Evolutionary conservation across 2,329 filamentous ascomycete genomes (phyloP).

Genomic region (Colletotrichum godetiae): DNA sequence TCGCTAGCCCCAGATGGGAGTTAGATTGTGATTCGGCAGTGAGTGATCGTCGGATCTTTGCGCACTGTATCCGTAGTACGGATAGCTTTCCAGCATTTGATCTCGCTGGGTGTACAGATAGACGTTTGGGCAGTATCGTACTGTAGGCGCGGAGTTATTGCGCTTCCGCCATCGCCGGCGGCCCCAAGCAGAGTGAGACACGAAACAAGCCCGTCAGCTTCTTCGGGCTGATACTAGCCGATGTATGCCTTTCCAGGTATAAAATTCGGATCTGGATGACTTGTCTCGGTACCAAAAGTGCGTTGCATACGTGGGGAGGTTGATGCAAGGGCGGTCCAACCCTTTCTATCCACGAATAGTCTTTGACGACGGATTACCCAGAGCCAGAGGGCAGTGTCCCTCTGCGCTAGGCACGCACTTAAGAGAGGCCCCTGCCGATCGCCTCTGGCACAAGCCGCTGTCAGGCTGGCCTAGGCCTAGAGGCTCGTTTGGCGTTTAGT

Average conservation of each 20-base stretch:
- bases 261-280: not conserved
- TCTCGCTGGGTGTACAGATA: not conserved
- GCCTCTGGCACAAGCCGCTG: slow-evolving; percentile 17
- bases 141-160: not conserved
- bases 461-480: not conserved
- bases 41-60: slow-evolving; percentile 11
- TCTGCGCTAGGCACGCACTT: not conserved
- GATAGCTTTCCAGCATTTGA: not conserved
- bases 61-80: not conserved
- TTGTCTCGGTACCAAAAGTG: slow-evolving; percentile 1
- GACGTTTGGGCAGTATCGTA: not conserved
- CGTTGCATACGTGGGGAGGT: not conserved
- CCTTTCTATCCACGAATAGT: not conserved
- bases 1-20: slow-evolving; percentile 18
- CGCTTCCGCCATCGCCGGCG: not conserved
- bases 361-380: not conserved
- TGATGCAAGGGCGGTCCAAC: not conserved
- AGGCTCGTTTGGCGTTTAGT: not conserved
- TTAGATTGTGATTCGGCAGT: slow-evolving; percentile 23
- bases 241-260: not conserved
- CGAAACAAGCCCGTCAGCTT: not conserved
- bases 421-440: slow-evolving; percentile 16
- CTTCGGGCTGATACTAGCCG: not conserved
- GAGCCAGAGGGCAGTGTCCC: not conserved
- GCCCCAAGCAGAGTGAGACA: slow-evolving; percentile 14